These are phyloP conservation scores for Triticum monococcum DNA, from an alignment of 176 grass and related monocot species.

Conservation along the genomic window DNA sequence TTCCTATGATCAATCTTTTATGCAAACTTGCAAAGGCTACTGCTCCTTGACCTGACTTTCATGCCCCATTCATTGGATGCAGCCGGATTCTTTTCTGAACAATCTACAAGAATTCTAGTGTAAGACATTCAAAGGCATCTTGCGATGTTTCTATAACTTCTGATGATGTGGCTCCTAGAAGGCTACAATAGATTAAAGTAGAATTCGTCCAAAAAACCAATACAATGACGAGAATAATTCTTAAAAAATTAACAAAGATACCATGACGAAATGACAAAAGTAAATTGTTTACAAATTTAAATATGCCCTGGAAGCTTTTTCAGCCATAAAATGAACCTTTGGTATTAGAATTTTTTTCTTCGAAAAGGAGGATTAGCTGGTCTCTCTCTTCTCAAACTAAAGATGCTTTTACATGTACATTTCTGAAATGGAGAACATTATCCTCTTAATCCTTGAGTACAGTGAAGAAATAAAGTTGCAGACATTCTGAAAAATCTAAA, in stretches of 20 bases:
- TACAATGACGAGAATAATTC: not conserved
- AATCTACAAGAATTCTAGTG: slow-evolving; percentile 13
- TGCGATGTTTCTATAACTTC: not conserved
- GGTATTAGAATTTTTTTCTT: not conserved
- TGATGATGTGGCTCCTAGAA: slow-evolving; percentile 10
- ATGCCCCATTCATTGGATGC: slow-evolving; percentile 26
- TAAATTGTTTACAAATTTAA: not conserved
- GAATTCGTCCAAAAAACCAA: not conserved
- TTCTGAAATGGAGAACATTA: not conserved
- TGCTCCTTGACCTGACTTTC: slow-evolving; percentile 18
- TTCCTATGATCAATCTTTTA: slow-evolving; percentile 17
- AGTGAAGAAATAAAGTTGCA: not conserved
- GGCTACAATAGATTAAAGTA: not conserved
- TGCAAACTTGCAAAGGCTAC: not conserved
- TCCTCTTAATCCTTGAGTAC: not conserved
- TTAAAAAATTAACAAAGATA: not conserved
- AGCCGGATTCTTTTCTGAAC: slow-evolving; percentile 8
- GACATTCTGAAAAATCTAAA: not conserved
- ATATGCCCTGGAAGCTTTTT: not conserved
- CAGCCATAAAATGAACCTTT: not conserved
- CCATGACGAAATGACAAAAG: not conserved
- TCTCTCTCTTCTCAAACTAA: slow-evolving; percentile 2
- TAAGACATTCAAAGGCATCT: slow-evolving; percentile 14
- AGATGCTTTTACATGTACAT: not conserved
- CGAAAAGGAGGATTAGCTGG: no score